Conservation (phyloP, 2,329 filamentous ascomycete species). For the Penicillium crustosum region DNA sequence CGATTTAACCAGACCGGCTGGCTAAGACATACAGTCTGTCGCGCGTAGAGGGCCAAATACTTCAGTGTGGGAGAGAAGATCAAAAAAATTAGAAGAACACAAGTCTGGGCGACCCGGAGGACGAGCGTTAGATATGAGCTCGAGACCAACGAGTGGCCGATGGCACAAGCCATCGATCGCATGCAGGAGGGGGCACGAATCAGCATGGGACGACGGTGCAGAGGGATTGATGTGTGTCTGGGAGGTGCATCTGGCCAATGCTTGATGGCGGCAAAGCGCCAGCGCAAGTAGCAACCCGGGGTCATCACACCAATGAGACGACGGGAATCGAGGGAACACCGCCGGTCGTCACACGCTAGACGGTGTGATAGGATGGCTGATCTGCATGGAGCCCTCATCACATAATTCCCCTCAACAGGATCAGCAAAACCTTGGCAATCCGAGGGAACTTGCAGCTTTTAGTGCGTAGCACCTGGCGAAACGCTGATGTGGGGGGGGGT, state of each 20-base stretch:
- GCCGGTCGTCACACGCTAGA: conserved; percentile 37
- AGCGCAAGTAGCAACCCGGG: conserved; percentile 23
- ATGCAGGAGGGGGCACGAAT: conserved; percentile 33
- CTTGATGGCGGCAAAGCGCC: conserved; percentile 37
- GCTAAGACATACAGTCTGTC: conserved; percentile 34
- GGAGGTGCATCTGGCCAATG: conserved; percentile 39
- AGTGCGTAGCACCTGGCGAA: conserved; percentile 11
- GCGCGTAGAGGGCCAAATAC: conserved; percentile 24
- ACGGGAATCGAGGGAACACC: conserved; percentile 20
- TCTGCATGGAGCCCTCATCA: conserved; percentile 27
- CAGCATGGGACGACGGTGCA: conserved; percentile 24
- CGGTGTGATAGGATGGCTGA: conserved; percentile 32
- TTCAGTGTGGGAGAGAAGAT: conserved; percentile 15
- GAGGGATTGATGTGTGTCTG: conserved; percentile 28
- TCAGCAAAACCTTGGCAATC: background rate
- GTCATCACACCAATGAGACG: conserved; percentile 31
- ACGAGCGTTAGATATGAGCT: conserved; percentile 34
- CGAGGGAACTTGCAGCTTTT: conserved; percentile 6
- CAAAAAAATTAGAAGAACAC: conserved; percentile 16
- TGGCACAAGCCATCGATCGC: conserved; percentile 22
- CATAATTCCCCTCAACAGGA: conserved; percentile 11
- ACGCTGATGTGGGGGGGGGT: conserved; percentile 20
- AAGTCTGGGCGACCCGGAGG: conserved; percentile 25
- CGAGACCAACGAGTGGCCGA: conserved; percentile 14
- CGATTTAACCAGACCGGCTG: conserved; percentile 41